Evolutionary conservation across 2,329 filamentous ascomycete genomes (phyloP).

Genomic region (Pseudogymnoascus sp.): DNA sequence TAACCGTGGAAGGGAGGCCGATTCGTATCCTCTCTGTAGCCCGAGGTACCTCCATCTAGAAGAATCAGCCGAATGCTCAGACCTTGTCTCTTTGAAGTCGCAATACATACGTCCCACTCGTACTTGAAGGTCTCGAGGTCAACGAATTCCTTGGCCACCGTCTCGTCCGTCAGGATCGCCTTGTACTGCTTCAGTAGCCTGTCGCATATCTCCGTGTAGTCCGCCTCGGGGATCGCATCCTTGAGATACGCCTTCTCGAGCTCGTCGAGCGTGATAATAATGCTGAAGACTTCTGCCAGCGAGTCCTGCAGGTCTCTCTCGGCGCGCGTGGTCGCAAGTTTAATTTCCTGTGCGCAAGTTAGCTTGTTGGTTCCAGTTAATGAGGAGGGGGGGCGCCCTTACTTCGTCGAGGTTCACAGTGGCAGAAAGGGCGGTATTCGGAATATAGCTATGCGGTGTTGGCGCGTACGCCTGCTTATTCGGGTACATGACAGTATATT

Average conservation of each 20-base stretch:
- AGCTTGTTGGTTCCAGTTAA: slow-evolving; percentile 16
- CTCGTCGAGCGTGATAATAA: slow-evolving; percentile 89
- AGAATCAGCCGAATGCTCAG: slow-evolving; percentile 9
- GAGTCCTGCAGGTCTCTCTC: slow-evolving; percentile 94
- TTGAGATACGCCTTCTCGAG: slow-evolving; percentile 95
- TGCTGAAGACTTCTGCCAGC: slow-evolving; percentile 93
- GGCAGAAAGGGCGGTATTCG: slow-evolving; percentile 71
- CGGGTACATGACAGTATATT: slow-evolving; percentile 23
- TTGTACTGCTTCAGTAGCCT: slow-evolving; percentile 94
- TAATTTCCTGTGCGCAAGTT: slow-evolving; percentile 64
- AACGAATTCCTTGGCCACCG: slow-evolving; percentile 77
- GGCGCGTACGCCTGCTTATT: slow-evolving; percentile 29
- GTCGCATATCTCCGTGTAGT: slow-evolving; percentile 95
- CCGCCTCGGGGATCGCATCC: slow-evolving; percentile 81
- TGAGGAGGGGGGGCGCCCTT: slow-evolving; percentile 19
- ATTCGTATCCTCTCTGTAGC: slow-evolving; percentile 88
- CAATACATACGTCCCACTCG: slow-evolving; percentile 71
- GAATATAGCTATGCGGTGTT: slow-evolving; percentile 62
- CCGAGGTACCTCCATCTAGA: slow-evolving; percentile 82
- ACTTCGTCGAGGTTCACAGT: slow-evolving; percentile 93
- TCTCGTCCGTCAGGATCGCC: slow-evolving; percentile 82
- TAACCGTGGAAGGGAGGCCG: slow-evolving; percentile 78
- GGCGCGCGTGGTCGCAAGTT: slow-evolving; percentile 74
- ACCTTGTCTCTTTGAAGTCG: not conserved
- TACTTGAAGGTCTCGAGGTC: slow-evolving; percentile 86